Evolutionary conservation across 2,329 filamentous ascomycete genomes (phyloP), one percentile per base, ranked within the genome.

Genomic region (Pezicula radicicola): DNA sequence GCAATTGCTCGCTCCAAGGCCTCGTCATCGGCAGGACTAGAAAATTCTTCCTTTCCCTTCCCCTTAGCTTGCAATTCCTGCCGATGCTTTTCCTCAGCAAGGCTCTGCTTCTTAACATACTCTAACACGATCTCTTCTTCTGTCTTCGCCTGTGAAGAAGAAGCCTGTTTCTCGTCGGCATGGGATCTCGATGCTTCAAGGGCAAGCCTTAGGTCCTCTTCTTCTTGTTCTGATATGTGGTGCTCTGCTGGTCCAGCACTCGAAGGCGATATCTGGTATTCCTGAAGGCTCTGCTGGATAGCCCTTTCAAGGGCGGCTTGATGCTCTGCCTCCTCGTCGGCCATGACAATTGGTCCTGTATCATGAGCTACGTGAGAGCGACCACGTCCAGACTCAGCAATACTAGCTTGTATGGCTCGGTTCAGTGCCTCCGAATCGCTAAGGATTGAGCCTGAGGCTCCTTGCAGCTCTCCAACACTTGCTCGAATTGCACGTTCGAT

Each of bases 81-180:
- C 48, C 41, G 60, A 58, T 75, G 69, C 64, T 84, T 76, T 58
- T 85, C 84, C 69, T 93, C 89, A 0, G 80, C 76, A 40, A 90
- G 65, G 66, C 87, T 91, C 72, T 91, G 87, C 72, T 84, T 87
- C 75, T 87, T 88, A 39, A 91, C 78, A 67, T 89, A 91, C 61
- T 91, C 87, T 65, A 92, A 68, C 8, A 91, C 81, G 52, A 88
- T 83, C 51, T 90, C 81, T 64, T 92, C 87, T 63, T 91, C 88
- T 0, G 76, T 80, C 62, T 70, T 75, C 49, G 72, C 66, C 36
- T 66, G 70, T 45, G 68, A 66, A 35, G 68, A 66, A 35, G 74
- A 69, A 4, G 60, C 49, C 67, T 41, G 19, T n/a, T 39, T 10
- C 27, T 57, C 65, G 6, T 66, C 58, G 5, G 58, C 49, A 19